These are phyloP conservation scores for Theobroma grandiflorum DNA, from an alignment of 441 rosid species.

Conservation along the genomic window DNA sequence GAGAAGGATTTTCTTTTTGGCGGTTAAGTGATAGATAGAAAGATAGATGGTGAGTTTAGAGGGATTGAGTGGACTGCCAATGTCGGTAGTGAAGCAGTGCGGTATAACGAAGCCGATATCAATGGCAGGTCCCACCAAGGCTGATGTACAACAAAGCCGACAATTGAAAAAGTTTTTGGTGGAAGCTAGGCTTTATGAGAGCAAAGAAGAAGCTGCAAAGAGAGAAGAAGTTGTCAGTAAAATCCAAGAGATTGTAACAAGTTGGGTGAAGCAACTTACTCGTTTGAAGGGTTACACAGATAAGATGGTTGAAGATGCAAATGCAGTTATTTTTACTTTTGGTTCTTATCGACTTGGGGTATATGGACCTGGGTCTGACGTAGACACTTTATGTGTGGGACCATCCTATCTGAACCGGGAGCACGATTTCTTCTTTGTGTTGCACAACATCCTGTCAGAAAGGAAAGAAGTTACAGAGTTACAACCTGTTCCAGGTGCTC, in stretches of 20 bases:
- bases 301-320: slow-evolving; percentile 81
- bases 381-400: slow-evolving; percentile 74
- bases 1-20: not conserved
- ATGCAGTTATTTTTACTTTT: slow-evolving; percentile 71
- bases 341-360: slow-evolving; percentile 82
- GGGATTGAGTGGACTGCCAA: slow-evolving; percentile 31
- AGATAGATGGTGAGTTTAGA: slow-evolving; percentile 48
- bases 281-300: slow-evolving; percentile 62
- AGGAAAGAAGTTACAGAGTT: slow-evolving; percentile 72
- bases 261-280: slow-evolving; percentile 76
- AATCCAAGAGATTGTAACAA: slow-evolving; percentile 59
- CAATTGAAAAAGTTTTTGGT: slow-evolving; percentile 67
- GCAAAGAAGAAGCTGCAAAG: slow-evolving; percentile 58
- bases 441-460: slow-evolving; percentile 60
- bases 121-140: slow-evolving; percentile 55
- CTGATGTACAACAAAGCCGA: slow-evolving; percentile 50
- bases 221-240: slow-evolving; percentile 61
- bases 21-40: not conserved
- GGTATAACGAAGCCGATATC: slow-evolving; percentile 70
- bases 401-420: slow-evolving; percentile 74
- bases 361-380: slow-evolving; percentile 77
- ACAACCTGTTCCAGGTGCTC: slow-evolving; percentile 75
- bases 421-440: slow-evolving; percentile 71
- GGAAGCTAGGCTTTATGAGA: slow-evolving; percentile 67
- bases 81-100: slow-evolving; percentile 36